Conservation (phyloP, 495 filamentous ascomycete species). For the Penicillium maclennaniae region DNA sequence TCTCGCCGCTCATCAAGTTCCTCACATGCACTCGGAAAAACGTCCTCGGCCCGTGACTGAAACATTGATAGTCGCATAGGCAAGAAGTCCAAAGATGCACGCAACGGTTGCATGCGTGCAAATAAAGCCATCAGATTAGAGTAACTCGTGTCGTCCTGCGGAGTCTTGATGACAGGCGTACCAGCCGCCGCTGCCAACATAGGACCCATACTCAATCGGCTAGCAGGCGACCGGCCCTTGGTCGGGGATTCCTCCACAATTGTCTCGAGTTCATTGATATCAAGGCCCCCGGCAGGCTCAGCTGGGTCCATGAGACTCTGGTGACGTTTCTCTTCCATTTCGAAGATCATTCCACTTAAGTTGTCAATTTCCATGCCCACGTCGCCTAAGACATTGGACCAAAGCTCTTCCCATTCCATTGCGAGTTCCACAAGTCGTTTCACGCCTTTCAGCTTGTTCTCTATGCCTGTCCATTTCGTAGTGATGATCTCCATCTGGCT, state of each 20-base stretch:
- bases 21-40: slow-evolving; percentile 85
- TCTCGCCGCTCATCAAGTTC: slow-evolving; percentile 72
- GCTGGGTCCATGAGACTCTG: slow-evolving; percentile 58
- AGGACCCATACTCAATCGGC: slow-evolving; percentile 64
- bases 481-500: slow-evolving; percentile 83
- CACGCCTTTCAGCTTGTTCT: slow-evolving; percentile 65
- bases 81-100: slow-evolving; percentile 90
- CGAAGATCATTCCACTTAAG: slow-evolving; percentile 77
- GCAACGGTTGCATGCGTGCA: slow-evolving; percentile 88
- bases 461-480: slow-evolving; percentile 78
- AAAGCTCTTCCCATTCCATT: slow-evolving; percentile 98
- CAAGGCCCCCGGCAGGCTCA: slow-evolving; percentile 59
- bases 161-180: slow-evolving; percentile 53
- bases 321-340: slow-evolving; percentile 94
- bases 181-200: slow-evolving; percentile 53
- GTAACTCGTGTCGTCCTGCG: slow-evolving; percentile 72
- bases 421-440: slow-evolving; percentile 92
- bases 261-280: slow-evolving; percentile 86
- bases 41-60: slow-evolving; percentile 63
- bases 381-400: slow-evolving; percentile 88
- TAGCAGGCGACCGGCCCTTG: slow-evolving; percentile 42
- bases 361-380: slow-evolving; percentile 88
- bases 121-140: slow-evolving; percentile 79
- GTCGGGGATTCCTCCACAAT: slow-evolving; percentile 86
- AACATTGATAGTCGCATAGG: slow-evolving; percentile 94